Evolutionary conservation across 805 yeast species (phyloP).

Genomic region (Candida railenensis): DNA sequence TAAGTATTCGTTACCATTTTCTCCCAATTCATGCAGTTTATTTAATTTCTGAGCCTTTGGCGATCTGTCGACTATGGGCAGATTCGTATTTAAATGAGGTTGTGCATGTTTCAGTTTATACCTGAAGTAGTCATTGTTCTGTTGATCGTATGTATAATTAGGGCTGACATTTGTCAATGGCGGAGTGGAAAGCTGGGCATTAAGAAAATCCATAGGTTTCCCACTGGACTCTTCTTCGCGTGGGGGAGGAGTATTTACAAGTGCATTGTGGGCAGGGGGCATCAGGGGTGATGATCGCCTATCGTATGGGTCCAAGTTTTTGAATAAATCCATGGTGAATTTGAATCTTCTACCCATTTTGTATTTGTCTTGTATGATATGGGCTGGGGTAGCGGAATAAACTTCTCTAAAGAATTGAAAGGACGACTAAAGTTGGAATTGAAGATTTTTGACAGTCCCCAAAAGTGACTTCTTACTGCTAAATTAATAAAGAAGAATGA

Average conservation of each 20-base stretch:
- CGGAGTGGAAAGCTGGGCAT: slow-evolving; percentile 4
- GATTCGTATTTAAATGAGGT: neutral
- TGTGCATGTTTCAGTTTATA: slow-evolving; percentile 1
- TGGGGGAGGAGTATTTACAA: neutral
- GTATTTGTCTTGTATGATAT: neutral
- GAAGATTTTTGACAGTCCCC: too few relatives aligned
- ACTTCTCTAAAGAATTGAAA: neutral
- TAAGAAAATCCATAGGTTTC: neutral
- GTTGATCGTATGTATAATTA: slow-evolving; percentile 3
- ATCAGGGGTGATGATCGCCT: neutral
- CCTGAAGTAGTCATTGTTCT: slow-evolving; percentile 3
- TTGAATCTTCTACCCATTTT: slow-evolving; percentile 1
- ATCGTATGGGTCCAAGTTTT: neutral
- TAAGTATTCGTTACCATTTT: neutral
- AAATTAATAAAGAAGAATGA: too few relatives aligned
- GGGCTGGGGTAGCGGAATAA: too few relatives aligned
- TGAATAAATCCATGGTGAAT: slow-evolving; percentile 5
- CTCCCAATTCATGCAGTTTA: too few relatives aligned
- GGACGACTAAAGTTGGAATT: too few relatives aligned
- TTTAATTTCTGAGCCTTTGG: neutral
- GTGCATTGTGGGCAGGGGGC: neutral
- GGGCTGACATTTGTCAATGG: slow-evolving; percentile 4
- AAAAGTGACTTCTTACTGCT: too few relatives aligned
- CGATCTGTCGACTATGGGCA: slow-evolving; percentile 1
- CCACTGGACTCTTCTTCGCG: neutral